Base-by-base conservation (phyloP, 106 monocot genomes). In the Hemerocallis citrina region DNA sequence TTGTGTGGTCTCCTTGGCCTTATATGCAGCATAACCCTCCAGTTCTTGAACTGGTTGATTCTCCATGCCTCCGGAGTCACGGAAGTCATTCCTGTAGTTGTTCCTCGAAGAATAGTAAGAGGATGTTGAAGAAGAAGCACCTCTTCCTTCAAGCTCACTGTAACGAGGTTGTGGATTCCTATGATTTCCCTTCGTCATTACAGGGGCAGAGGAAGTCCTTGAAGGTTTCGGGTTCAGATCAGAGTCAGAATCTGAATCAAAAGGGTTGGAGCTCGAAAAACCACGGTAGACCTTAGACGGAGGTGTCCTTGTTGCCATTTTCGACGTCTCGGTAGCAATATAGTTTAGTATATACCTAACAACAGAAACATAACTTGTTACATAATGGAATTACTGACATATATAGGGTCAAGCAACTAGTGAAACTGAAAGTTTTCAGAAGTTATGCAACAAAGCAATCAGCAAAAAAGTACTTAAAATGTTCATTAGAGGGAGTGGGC, bases 1-100 rank as follows among this genome's bases (percentile, higher is more conserved):
- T 17, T 77, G 38, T 29, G 93, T 94, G 12, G 89, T 89, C 55
- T 94, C 79, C 61, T 94, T 82, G 29, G 89, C 74, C 66, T 89
- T 82, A 55, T 89, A 72, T 16, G 65, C 85, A 17, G 89, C 85
- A 72, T 89, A 82, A 32, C 70, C 69, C 49, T 94, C 82, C 30
- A 94, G 65, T 58, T 94, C 93, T 55, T 94, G 83, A 14, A 89
- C 75, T 43, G 73, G 80, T 52, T 89, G 85, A 62, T 85, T 83
- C 54, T 89, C 85, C 1, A 83, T 61, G 1, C 86, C 92, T 19
- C 77, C 78, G 4, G 68, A 64, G 10, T 81, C 78, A 32, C 59
- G 59, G n/a, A 74, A 85, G 45, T 80, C 76, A 54, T 74, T 81
- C 57, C 73, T 79, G 68, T 81, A 82, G 22, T 12, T 17, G 39